Evolutionary conservation across 2,329 filamentous ascomycete species (phyloP).

Genomic region (Clarireedia monteithiana): DNA sequence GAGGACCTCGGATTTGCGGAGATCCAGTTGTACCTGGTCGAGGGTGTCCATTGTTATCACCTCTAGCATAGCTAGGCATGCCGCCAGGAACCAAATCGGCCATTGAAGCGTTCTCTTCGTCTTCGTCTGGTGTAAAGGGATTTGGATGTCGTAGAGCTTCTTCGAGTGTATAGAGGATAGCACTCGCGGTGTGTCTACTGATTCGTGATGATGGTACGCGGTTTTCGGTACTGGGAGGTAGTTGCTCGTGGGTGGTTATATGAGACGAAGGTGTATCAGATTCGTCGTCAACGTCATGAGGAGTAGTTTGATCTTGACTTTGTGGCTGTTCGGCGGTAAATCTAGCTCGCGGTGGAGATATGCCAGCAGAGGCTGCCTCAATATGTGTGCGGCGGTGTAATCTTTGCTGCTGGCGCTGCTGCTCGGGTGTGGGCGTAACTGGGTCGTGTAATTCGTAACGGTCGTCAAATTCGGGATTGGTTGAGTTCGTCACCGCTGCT

Average conservation of each 20-base stretch:
- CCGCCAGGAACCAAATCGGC: slow-evolving; percentile 66
- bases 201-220: slow-evolving; percentile 52
- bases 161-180: slow-evolving; percentile 87
- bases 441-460: slow-evolving; percentile 30
- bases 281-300: slow-evolving; percentile 25
- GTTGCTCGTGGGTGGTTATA: slow-evolving; percentile 14
- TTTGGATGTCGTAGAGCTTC: slow-evolving; percentile 79
- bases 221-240: slow-evolving; percentile 17
- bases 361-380: slow-evolving; percentile 28
- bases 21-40: slow-evolving; percentile 42
- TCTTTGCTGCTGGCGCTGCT: slow-evolving; percentile 28
- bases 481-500: slow-evolving; percentile 28
- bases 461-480: slow-evolving; percentile 26
- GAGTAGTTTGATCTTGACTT: slow-evolving; percentile 13
- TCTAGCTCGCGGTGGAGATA: slow-evolving; percentile 23
- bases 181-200: slow-evolving; percentile 77
- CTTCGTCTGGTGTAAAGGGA: slow-evolving; percentile 72
- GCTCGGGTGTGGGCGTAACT: slow-evolving; percentile 21
- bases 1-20: slow-evolving; percentile 66
- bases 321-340: slow-evolving; percentile 16
- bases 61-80: slow-evolving; percentile 46
- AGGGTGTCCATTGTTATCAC: slow-evolving; percentile 36
- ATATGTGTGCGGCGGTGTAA: slow-evolving; percentile 26
- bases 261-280: slow-evolving; percentile 19
- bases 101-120: slow-evolving; percentile 90